Evolutionary conservation across 2,329 filamentous ascomycete genomes (phyloP).

Genomic region (Fusarium protoensiforme): DNA sequence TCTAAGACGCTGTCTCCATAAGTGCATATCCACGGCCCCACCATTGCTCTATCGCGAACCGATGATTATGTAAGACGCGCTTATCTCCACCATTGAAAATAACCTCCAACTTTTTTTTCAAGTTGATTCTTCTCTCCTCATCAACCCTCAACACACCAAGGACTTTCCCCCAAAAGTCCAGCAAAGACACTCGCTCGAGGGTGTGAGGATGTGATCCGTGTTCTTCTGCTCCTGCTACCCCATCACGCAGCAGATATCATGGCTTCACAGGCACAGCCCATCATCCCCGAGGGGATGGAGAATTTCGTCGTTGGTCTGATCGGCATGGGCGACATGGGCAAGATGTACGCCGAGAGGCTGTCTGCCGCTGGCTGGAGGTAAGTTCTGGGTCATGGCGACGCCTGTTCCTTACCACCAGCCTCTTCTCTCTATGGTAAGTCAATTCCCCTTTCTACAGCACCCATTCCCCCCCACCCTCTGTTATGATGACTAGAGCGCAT

Average conservation of each 20-base stretch:
- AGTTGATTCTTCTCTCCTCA: constrained; percentile 20
- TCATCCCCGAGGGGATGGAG: constrained; percentile 64
- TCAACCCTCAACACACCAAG: constrained; percentile 27
- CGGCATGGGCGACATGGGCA: constrained; percentile 99
- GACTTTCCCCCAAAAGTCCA: constrained; percentile 10
- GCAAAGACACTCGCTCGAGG: constrained; percentile 20
- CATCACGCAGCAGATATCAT: constrained; percentile 44
- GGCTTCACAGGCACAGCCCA: constrained; percentile 38
- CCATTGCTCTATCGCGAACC: constrained; percentile 38
- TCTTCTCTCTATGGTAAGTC: constrained; percentile 37
- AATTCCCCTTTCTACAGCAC: constrained; percentile 10
- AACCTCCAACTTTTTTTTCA: constrained; percentile 39
- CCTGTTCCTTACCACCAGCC: constrained; percentile 25
- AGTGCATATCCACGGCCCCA: constrained; percentile 26
- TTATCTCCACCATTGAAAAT: constrained; percentile 38
- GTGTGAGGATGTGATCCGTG: constrained; percentile 44
- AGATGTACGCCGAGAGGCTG: constrained; percentile 93
- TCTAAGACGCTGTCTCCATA: constrained; percentile 33
- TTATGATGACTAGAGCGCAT: constrained; percentile 99
- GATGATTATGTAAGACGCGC: constrained; percentile 34
- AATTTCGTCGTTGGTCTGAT: constrained; percentile 90
- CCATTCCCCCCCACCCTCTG: constrained; percentile 29
- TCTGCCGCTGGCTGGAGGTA: constrained; percentile 97
- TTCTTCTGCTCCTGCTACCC: constrained; percentile 36
- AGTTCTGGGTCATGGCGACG: constrained; percentile 42